Percentiles rank a stretch among this genome's conserved stretches.
Evolutionary conservation across 1,284 basidiomycete species (phyloP).

Genomic region (Rhodofomes roseus): DNA sequence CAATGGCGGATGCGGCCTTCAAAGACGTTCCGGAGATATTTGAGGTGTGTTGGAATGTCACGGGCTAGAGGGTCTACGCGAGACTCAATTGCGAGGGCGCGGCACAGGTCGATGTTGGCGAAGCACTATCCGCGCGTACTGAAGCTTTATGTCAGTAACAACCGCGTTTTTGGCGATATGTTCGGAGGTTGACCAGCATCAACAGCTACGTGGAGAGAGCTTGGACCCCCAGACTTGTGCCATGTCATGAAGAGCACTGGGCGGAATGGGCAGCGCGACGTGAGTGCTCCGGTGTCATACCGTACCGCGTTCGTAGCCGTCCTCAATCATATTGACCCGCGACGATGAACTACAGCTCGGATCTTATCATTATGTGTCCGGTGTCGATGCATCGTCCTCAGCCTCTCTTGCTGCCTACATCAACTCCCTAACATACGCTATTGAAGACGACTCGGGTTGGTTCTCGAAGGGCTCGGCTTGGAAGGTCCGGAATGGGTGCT

Average conservation of each 20-base stretch:
- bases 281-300: conserved; percentile 37
- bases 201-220: conserved; percentile 89
- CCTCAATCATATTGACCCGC: not conserved
- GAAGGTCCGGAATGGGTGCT: conserved; percentile 93
- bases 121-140: conserved; percentile 86
- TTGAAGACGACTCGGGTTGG: conserved; percentile 92
- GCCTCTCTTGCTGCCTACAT: conserved; percentile 97
- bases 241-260: conserved; percentile 94
- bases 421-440: conserved; percentile 93
- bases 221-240: conserved; percentile 95
- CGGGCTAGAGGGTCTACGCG: not conserved
- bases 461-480: conserved; percentile 85
- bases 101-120: conserved; percentile 82
- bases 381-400: conserved; percentile 95
- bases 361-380: conserved; percentile 94
- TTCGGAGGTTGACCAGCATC: conserved; percentile 4
- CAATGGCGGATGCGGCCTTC: conserved; percentile 39
- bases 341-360: conserved; percentile 54
- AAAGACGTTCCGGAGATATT: conserved; percentile 69
- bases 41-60: conserved; percentile 41
- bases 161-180: not conserved
- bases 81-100: conserved; percentile 3
- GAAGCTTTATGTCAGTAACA: conserved; percentile 80
- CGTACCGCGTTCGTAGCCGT: not conserved
- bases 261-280: conserved; percentile 80